Evolutionary conservation across 2,329 filamentous ascomycete genomes (phyloP), one percentile per base, ranked within the genome.

Genomic region (Arthrobotrys iridis): DNA sequence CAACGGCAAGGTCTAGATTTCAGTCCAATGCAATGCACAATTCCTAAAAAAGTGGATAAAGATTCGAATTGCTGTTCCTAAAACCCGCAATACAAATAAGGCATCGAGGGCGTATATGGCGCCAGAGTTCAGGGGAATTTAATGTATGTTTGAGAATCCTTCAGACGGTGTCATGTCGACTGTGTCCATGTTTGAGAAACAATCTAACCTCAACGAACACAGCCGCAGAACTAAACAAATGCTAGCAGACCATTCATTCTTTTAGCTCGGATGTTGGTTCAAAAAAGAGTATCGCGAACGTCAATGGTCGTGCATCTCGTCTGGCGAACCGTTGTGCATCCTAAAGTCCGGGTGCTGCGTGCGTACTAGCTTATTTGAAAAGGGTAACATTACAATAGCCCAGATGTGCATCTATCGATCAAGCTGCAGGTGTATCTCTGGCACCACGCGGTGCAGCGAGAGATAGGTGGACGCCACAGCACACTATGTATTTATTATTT

Each of bases 171-270:
- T 48, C 52, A 35, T 57, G 48, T 48, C 52, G 24, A 24, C 22
- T 37, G n/a, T n/a, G n/a, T n/a, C n/a, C n/a, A n/a, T n/a, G 62
- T 66, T 66, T 66, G 35, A 66, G 62, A 57, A 66, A 58, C 62
- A 62, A 37, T 5, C 28, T 50, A 63, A 63, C 59, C 35, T 37
- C 13, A 33, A 62, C 11, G 10, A 28, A 18, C 41, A 68, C 62
- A 57, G 62, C 48, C 48, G 20, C 62, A 46, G 8, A 37, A 66
- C 18, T 46, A 46, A 22, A n/a, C n/a, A n/a, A n/a, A n/a, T n/a
- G n/a, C n/a, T n/a, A 22, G 30, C 33, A 52, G 18, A 11, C 30
- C 28, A 18, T 10, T 55, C 13, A 18, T 10, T n/a, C 13, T 18
- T 10, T 20, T 10, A 43, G 11, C 46, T 66, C 37, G 35, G 46